These are phyloP conservation scores for Colletotrichum siamense DNA, from an alignment of 2,329 filamentous ascomycete species.

Conservation along the genomic window DNA sequence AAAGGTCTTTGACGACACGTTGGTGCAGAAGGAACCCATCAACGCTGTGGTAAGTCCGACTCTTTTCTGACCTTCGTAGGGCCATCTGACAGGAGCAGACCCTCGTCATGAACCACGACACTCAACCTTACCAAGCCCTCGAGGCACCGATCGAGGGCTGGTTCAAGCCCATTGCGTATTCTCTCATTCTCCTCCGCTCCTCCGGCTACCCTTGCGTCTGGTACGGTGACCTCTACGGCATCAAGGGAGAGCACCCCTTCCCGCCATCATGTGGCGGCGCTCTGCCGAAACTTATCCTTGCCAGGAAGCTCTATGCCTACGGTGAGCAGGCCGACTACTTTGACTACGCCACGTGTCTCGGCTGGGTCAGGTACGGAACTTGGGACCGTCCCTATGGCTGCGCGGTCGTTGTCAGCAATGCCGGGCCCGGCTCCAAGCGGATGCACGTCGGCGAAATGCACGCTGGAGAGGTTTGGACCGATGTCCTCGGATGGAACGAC, in stretches of 20 bases:
- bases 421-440: slow-evolving; percentile 53
- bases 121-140: slow-evolving; percentile 47
- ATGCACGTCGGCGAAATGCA: slow-evolving; percentile 69
- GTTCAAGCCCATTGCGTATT: slow-evolving; percentile 76
- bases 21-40: slow-evolving; percentile 51
- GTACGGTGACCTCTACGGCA: slow-evolving; percentile 74
- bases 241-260: slow-evolving; percentile 49
- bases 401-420: slow-evolving; percentile 63
- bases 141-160: slow-evolving; percentile 65
- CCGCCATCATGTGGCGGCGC: slow-evolving; percentile 58
- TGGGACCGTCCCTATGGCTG: slow-evolving; percentile 53
- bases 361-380: slow-evolving; percentile 60
- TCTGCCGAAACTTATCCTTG: slow-evolving; percentile 64
- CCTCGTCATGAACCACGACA: slow-evolving; percentile 76
- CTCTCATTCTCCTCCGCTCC: slow-evolving; percentile 70
- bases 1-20: slow-evolving; percentile 65
- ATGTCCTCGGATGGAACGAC: slow-evolving; percentile 62
- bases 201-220: slow-evolving; percentile 72
- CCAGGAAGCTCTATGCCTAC: slow-evolving; percentile 71
- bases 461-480: slow-evolving; percentile 67
- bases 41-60: slow-evolving; percentile 39
- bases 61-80: too few species aligned
- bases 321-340: slow-evolving; percentile 70
- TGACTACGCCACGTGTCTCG: slow-evolving; percentile 65
- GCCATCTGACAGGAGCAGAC: slow-evolving; percentile 50